Percentiles rank a stretch among this genome's conserved stretches.
phyloP scores from a whole-genome alignment of 768 basidiomycete genomes.

The Pulveroboletus sp. region DNA sequence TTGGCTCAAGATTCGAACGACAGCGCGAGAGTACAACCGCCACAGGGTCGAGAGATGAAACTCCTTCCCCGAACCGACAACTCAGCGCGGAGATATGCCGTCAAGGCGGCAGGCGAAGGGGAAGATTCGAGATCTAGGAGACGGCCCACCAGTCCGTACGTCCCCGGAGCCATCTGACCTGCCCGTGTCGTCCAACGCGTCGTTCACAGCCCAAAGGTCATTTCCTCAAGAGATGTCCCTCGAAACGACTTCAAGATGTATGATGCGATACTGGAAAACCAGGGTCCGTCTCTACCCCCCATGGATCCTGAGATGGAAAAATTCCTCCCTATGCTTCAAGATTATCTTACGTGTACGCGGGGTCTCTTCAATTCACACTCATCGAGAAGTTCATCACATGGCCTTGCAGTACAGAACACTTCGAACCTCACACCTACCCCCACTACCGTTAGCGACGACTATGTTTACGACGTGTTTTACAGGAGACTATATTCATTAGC shows the following conservation, averaged over 20 bases:
- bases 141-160: constrained; percentile 44
- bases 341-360: constrained; percentile 62
- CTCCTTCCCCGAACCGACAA: constrained; percentile 33
- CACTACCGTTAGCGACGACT: constrained; percentile 44
- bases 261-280: constrained; percentile 56
- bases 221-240: constrained; percentile 47
- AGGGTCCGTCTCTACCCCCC: constrained; percentile 26
- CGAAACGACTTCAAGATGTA: constrained; percentile 60
- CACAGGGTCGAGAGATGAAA: constrained; percentile 13
- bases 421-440: constrained; percentile 8
- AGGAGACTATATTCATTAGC: constrained; percentile 56
- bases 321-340: constrained; percentile 71
- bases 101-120: constrained; percentile 28
- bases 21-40: constrained; percentile 12
- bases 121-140: constrained; percentile 10
- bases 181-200: no score
- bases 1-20: constrained; percentile 41
- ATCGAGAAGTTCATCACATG: neutral
- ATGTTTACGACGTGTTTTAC: constrained; percentile 84
- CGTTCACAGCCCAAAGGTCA: constrained; percentile 52
- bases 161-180: no score
- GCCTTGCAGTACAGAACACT: constrained; percentile 25
- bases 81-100: constrained; percentile 47
- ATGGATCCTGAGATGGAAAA: constrained; percentile 67
- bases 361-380: neutral